Evolutionary conservation across 2,329 filamentous ascomycete species (phyloP), one percentile per base, ranked within the genome.

Genomic region (Calonectria pseudoturangicola): DNA sequence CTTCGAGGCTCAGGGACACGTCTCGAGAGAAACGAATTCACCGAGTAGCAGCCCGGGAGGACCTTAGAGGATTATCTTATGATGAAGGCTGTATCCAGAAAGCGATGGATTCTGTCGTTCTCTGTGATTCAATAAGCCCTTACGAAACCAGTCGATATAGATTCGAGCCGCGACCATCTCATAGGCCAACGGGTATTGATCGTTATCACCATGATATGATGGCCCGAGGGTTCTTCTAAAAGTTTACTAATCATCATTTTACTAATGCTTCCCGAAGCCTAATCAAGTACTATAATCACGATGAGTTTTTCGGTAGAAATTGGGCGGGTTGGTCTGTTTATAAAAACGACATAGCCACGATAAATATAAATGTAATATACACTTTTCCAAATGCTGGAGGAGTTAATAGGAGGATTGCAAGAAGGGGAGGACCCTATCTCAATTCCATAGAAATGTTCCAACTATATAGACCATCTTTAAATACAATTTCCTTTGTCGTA

Each of bases 401-500:
- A 27, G 51, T 16, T 10, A 33, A 27, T n/a, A 15, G n/a, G 12
- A 27, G 33, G 9, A 25, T 18, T 41, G 18, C 15, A 51, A 41
- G 16, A 50, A 13, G 33, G 33, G 7, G 30, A 36, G 18, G 33
- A 33, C 33, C 36, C 13, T 25, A 18, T 41, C n/a, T 27, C 30
- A 66, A 66, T 16, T 51, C 36, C 33, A 33, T 56, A 27, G 41
- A 41, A 54, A 13, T 27, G 28, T 66, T 25, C 21, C 25, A 41
- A 50, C 64, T 56, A 39, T 41, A 54, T 51, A 16, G 33, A 51
- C 45, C 25, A 51, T 45, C 33, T 33, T 51, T 54, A 36, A 28
- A 47, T 54, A 70, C 33, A 27, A 39, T 50, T 71, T 67, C 30
- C 28, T 54, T 67, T 62, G 45, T 47, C 50, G 28, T 33, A 51